Evolutionary conservation across 208 protist species (phyloP).

Genomic region (Leishmania aethiopica): DNA sequence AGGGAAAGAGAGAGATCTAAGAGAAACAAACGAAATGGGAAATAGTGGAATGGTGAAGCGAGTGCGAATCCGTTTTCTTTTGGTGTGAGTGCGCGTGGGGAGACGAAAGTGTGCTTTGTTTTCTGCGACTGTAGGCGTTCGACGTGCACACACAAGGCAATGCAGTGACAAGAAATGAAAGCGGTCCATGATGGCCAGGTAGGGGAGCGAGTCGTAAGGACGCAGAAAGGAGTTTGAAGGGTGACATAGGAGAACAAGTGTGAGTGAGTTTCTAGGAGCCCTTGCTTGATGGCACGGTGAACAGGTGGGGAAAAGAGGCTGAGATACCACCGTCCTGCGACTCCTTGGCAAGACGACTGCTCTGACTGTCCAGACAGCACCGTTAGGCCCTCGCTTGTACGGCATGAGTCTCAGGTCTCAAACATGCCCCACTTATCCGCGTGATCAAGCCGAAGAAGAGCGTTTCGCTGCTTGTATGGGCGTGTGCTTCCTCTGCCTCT

Average conservation of each 20-base stretch:
- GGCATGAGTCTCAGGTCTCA: not conserved
- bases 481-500: not conserved
- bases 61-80: constrained; percentile 3
- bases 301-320: not conserved
- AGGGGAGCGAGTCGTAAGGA: not conserved
- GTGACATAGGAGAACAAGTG: not conserved
- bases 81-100: not conserved
- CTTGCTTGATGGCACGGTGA: not conserved
- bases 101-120: not conserved
- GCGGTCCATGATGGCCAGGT: not conserved
- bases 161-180: not conserved
- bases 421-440: not conserved
- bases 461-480: not conserved
- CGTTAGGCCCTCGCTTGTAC: not conserved
- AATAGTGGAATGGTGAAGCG: not conserved
- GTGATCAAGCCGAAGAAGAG: not conserved
- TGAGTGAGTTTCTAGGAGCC: not conserved
- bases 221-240: not conserved
- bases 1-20: constrained; percentile 8
- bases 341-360: constrained; percentile 2
- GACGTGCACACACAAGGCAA: not conserved
- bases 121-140: not conserved
- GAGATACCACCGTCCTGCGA: not conserved
- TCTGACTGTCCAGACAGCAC: not conserved
- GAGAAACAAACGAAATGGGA: not conserved